Evolutionary conservation across 306 rosid genomes (phyloP).

Genomic region (Inga laurina): DNA sequence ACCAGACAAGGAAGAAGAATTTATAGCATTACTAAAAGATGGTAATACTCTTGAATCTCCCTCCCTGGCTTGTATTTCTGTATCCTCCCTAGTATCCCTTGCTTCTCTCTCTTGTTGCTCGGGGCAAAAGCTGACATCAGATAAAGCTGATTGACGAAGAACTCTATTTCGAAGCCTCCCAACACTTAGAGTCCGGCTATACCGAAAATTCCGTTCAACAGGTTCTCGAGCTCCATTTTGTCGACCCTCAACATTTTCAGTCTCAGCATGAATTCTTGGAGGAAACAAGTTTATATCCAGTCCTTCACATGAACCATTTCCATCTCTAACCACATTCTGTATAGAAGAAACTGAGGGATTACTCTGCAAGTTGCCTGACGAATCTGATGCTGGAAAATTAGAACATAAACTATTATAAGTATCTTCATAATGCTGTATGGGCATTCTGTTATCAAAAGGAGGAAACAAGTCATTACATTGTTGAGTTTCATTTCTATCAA

Average conservation of each 20-base stretch:
- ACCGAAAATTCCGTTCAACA: constrained; percentile 79
- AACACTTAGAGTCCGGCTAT: constrained; percentile 91
- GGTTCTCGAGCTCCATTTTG: constrained; percentile 78
- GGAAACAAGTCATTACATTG: constrained; percentile 48
- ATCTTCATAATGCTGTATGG: constrained; percentile 43
- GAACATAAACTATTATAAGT: constrained; percentile 49
- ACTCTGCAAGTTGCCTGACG: constrained; percentile 36
- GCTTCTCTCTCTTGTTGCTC: constrained; percentile 75
- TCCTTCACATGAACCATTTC: constrained; percentile 43
- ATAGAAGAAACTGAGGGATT: constrained; percentile 44
- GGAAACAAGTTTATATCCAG: constrained; percentile 47
- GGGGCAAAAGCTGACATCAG: constrained; percentile 74
- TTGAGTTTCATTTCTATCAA: constrained; percentile 45
- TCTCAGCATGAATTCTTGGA: constrained; percentile 50
- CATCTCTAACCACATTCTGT: constrained; percentile 45
- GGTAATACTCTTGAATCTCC: constrained; percentile 45
- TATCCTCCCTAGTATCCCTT: constrained; percentile 53
- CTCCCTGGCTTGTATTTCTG: constrained; percentile 46
- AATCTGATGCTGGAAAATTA: constrained; percentile 37
- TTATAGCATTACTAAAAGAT: constrained; percentile 43
- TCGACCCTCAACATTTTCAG: constrained; percentile 54
- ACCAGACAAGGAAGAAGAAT: constrained; percentile 49
- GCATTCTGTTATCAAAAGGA: constrained; percentile 43
- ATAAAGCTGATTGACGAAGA: constrained; percentile 78
- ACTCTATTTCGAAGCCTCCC: constrained; percentile 99